Evolutionary conservation across 495 filamentous ascomycete species (phyloP).

Genomic region (Neurospora sp.): DNA sequence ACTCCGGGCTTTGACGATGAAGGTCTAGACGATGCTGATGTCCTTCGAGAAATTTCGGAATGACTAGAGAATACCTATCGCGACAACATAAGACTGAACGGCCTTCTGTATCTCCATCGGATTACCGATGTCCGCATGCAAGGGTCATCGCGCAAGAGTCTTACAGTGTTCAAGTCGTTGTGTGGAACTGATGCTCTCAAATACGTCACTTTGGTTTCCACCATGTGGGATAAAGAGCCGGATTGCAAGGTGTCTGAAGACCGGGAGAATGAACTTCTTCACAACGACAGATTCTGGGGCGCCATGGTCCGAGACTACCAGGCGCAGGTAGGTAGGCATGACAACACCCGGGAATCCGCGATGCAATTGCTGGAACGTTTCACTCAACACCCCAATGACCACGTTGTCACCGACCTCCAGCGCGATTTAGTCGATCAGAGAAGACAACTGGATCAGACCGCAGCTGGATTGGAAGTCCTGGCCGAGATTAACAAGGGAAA

Average conservation of each 20-base stretch:
- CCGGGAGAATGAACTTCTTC: slow-evolving; percentile 23
- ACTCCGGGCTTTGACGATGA: slow-evolving; percentile 36
- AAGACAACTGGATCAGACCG: not conserved
- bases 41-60: slow-evolving; percentile 25
- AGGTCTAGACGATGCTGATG: slow-evolving; percentile 19
- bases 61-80: slow-evolving; percentile 11
- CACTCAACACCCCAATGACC: not conserved
- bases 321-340: slow-evolving; percentile 9
- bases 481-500: not conserved
- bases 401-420: not conserved
- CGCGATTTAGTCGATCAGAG: not conserved
- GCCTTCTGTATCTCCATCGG: slow-evolving; percentile 35
- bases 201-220: slow-evolving; percentile 31
- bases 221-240: slow-evolving; percentile 29
- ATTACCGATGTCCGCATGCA: slow-evolving; percentile 30
- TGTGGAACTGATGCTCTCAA: slow-evolving; percentile 27
- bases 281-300: slow-evolving; percentile 27
- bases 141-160: slow-evolving; percentile 26
- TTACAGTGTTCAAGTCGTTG: slow-evolving; percentile 32
- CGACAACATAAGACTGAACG: slow-evolving; percentile 3
- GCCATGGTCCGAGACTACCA: slow-evolving; percentile 19
- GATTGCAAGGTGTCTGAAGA: not conserved
- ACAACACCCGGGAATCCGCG: not conserved
- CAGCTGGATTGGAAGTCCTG: not conserved
- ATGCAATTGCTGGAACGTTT: not conserved